phyloP scores from a whole-genome alignment of 345 rosid genomes.

The Syzygium jambos region DNA sequence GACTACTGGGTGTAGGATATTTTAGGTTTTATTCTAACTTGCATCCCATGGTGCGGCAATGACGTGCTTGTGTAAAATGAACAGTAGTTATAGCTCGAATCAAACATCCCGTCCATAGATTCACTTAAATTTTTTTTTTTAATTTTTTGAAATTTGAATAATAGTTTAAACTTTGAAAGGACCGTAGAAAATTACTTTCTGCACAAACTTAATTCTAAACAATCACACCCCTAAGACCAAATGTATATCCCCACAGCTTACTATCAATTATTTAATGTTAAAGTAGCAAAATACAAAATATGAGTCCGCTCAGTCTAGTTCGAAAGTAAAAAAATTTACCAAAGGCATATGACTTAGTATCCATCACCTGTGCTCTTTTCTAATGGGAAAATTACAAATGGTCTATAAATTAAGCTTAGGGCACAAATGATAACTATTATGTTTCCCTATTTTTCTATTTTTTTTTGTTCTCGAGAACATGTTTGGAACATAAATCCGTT shows the following conservation, averaged over 20 bases:
- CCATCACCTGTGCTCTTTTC: background rate
- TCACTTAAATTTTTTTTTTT: background rate
- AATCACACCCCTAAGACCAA: background rate
- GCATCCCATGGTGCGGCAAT: background rate
- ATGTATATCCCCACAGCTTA: too few species aligned
- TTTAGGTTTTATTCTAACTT: background rate
- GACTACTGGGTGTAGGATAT: background rate
- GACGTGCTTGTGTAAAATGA: background rate
- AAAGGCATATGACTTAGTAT: background rate
- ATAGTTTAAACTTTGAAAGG: background rate
- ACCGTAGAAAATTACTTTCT: background rate
- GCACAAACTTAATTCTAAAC: background rate
- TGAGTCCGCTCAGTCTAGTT: background rate
- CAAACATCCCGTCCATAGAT: background rate
- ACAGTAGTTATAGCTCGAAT: background rate
- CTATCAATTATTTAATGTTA: background rate
- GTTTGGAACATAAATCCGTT: too few species aligned
- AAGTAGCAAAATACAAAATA: background rate
- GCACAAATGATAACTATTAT: too few species aligned
- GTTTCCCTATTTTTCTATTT: too few species aligned
- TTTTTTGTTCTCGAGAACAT: too few species aligned
- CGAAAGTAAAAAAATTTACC: background rate
- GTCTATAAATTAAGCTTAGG: too few species aligned
- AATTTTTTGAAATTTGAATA: background rate
- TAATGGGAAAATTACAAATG: too few species aligned